Conservation (phyloP, 192 early-diverging fungal genomes). For the Fimicolochytrium jonesii region DNA sequence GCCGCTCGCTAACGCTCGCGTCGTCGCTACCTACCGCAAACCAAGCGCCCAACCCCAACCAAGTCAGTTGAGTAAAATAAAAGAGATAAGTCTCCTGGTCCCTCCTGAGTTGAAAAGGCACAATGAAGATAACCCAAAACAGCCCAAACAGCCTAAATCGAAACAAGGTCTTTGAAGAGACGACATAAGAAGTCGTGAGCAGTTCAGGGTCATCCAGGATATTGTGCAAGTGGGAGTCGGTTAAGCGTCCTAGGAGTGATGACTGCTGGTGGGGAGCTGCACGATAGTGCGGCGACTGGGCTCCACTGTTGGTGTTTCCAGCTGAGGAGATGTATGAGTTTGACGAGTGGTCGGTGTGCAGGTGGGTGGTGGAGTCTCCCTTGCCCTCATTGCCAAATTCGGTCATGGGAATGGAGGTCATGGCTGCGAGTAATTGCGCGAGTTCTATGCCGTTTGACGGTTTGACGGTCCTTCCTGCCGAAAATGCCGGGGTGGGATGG, state of each 20-base stretch:
- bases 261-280: neutral
- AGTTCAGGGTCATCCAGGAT: neutral
- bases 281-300: neutral
- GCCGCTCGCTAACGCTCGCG: no score
- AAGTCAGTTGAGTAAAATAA: slow-evolving; percentile 24
- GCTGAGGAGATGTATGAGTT: no score
- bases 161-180: neutral
- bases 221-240: neutral
- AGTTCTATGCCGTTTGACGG: neutral
- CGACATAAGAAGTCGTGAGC: neutral
- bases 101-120: neutral
- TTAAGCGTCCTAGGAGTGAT: neutral
- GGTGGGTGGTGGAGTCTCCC: no score
- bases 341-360: no score
- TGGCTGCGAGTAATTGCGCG: neutral
- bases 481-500: neutral
- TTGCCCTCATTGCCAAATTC: no score
- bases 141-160: neutral
- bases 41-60: slow-evolving; percentile 12
- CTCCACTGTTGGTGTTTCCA: no score
- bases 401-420: neutral
- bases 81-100: slow-evolving; percentile 8
- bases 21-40: neutral
- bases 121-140: slow-evolving; percentile 11
- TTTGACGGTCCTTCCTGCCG: neutral